Evolutionary conservation across 352 stramenopile species (phyloP).

Genomic region (Phytophthora citricola): DNA sequence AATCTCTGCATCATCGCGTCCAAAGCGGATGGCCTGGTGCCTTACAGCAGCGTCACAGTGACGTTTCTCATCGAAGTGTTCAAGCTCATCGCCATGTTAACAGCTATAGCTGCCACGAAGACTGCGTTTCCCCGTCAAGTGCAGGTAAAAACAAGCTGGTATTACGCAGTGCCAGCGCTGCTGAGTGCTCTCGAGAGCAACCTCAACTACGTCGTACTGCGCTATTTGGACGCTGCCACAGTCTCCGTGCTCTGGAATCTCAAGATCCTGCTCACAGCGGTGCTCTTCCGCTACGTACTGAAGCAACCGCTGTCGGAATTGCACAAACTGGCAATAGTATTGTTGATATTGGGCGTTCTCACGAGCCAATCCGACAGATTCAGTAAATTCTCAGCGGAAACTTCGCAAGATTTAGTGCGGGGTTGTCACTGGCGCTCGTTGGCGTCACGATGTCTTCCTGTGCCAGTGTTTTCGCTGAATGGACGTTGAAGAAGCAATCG

Average conservation of each 20-base stretch:
- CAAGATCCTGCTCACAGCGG: slow-evolving; percentile 86
- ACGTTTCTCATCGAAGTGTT: slow-evolving; percentile 86
- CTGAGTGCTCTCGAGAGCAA: slow-evolving; percentile 89
- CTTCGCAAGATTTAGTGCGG: slow-evolving; percentile 36
- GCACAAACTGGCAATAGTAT: slow-evolving; percentile 71
- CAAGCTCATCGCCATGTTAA: slow-evolving; percentile 62
- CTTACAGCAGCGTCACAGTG: slow-evolving; percentile 86
- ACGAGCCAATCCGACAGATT: slow-evolving; percentile 77
- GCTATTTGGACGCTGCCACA: slow-evolving; percentile 83
- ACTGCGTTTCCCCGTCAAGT: slow-evolving; percentile 39
- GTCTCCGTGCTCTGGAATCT: slow-evolving; percentile 90
- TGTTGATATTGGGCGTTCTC: slow-evolving; percentile 82
- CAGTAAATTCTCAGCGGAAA: slow-evolving; percentile 7
- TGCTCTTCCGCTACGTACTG: slow-evolving; percentile 83
- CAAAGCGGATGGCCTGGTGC: slow-evolving; percentile 70
- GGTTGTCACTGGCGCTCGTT: slow-evolving; percentile 63
- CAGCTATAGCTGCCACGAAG: slow-evolving; percentile 45
- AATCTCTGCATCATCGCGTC: slow-evolving; percentile 89
- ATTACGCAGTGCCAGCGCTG: slow-evolving; percentile 78
- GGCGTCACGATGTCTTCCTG: slow-evolving; percentile 83
- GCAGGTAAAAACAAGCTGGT: slow-evolving; percentile 48
- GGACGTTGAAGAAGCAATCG: slow-evolving; percentile 78
- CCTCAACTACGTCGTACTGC: slow-evolving; percentile 85
- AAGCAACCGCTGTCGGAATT: slow-evolving; percentile 71
- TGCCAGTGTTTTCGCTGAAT: slow-evolving; percentile 87